These are phyloP conservation scores for Monascus ruber DNA, from an alignment of 2,329 filamentous ascomycete species.

Conservation along the genomic window DNA sequence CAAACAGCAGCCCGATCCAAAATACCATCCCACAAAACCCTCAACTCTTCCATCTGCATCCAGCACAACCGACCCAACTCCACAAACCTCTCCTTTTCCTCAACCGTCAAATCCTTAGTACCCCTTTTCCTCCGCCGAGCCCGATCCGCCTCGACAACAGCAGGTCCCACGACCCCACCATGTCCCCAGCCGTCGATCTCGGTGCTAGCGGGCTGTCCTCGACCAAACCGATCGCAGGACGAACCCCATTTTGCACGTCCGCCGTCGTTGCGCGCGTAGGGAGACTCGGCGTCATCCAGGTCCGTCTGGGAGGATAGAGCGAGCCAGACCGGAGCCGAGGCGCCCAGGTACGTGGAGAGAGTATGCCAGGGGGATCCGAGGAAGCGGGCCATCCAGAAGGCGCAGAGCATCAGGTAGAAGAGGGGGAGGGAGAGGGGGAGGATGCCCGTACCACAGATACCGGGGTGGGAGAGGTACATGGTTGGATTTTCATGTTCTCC, in stretches of 20 bases:
- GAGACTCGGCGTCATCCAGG: slow-evolving; percentile 25
- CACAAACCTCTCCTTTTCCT: slow-evolving; percentile 28
- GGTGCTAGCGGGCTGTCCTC: slow-evolving; percentile 57
- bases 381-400: slow-evolving; percentile 61
- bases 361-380: slow-evolving; percentile 84
- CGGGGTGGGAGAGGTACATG: slow-evolving; percentile 75
- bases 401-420: slow-evolving; percentile 54
- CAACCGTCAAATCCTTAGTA: slow-evolving; percentile 44
- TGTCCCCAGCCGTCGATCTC: slow-evolving; percentile 80
- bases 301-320: slow-evolving; percentile 51
- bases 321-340: slow-evolving; percentile 66
- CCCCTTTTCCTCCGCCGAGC: slow-evolving; percentile 48
- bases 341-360: slow-evolving; percentile 63
- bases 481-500: slow-evolving; percentile 38
- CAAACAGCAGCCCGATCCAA: slow-evolving; percentile 22
- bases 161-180: slow-evolving; percentile 45
- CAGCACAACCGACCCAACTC: slow-evolving; percentile 30
- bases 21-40: slow-evolving; percentile 27
- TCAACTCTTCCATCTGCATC: slow-evolving; percentile 33
- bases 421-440: slow-evolving; percentile 62
- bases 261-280: slow-evolving; percentile 46
- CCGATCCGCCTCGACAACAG: slow-evolving; percentile 37
- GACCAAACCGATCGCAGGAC: slow-evolving; percentile 48
- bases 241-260: slow-evolving; percentile 75
- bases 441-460: slow-evolving; percentile 72